Evolutionary conservation across 2,329 filamentous ascomycete genomes (phyloP).

Genomic region (Fusarium sublunatum): DNA sequence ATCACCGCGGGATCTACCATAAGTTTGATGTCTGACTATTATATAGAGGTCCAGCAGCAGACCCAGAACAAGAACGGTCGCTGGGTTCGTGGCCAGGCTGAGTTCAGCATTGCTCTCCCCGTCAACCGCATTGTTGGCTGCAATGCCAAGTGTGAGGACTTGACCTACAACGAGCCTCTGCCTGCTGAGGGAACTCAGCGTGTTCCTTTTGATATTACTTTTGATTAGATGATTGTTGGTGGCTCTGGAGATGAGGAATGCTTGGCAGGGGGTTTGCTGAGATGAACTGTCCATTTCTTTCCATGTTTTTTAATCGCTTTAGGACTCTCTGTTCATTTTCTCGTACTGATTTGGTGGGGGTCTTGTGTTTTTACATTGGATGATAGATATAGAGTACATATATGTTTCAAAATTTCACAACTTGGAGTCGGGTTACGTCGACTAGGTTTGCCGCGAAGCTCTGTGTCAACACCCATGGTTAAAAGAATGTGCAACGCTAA

Average conservation of each 20-base stretch:
- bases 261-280: too few relatives aligned
- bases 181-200: conserved; percentile 9
- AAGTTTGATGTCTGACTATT: not conserved
- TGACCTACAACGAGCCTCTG: conserved; percentile 14
- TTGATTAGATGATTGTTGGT: not conserved
- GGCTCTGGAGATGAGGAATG: not conserved
- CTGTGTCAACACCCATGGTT: too few relatives aligned
- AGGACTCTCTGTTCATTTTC: too few relatives aligned
- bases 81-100: conserved; percentile 22
- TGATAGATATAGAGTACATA: too few relatives aligned
- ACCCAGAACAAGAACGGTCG: conserved; percentile 17
- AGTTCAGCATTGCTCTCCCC: conserved; percentile 28
- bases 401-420: too few relatives aligned
- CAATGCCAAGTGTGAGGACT: conserved; percentile 16
- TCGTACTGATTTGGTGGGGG: too few relatives aligned
- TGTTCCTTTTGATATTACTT: conserved; percentile 8
- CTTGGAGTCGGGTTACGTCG: too few relatives aligned
- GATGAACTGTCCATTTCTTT: too few relatives aligned
- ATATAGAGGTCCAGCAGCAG: conserved; percentile 24
- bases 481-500: too few relatives aligned
- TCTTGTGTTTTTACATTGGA: too few relatives aligned
- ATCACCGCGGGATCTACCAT: not conserved
- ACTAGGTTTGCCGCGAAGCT: too few relatives aligned
- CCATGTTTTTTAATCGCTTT: too few relatives aligned
- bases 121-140: conserved; percentile 24